phyloP scores from a whole-genome alignment of 225 moss, liverwort and hornwort species.

The Marchantia paleacea region DNA sequence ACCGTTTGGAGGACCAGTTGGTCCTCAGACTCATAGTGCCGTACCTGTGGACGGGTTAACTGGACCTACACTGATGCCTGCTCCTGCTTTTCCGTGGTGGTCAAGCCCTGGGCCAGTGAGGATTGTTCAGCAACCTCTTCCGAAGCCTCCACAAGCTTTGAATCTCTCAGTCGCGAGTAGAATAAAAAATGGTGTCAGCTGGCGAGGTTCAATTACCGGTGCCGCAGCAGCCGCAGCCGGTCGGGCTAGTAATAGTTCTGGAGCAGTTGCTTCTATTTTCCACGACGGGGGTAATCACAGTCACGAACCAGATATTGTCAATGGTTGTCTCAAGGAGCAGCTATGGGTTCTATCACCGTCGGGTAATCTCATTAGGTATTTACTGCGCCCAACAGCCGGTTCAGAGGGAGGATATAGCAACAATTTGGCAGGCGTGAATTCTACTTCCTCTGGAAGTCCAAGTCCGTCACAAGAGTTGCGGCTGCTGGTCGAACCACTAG shows the following conservation, averaged over 20 bases:
- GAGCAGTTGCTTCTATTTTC: slow-evolving; percentile 87
- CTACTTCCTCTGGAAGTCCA: slow-evolving; percentile 62
- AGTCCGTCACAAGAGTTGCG: slow-evolving; percentile 62
- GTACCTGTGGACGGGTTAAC: slow-evolving; percentile 75
- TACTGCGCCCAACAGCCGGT: slow-evolving; percentile 78
- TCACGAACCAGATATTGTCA: slow-evolving; percentile 58
- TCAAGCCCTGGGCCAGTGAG: slow-evolving; percentile 64
- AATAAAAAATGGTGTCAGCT: slow-evolving; percentile 85
- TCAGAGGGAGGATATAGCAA: slow-evolving; percentile 60
- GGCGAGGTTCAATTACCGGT: slow-evolving; percentile 90
- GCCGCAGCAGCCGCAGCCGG: slow-evolving; percentile 96
- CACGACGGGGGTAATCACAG: slow-evolving; percentile 86
- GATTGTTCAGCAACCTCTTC: slow-evolving; percentile 52
- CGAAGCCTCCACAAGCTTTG: slow-evolving; percentile 65
- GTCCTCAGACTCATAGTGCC: slow-evolving; percentile 86
- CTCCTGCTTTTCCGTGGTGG: slow-evolving; percentile 96
- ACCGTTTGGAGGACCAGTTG: slow-evolving; percentile 83
- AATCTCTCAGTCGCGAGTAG: slow-evolving; percentile 85
- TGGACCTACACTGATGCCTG: slow-evolving; percentile 67
- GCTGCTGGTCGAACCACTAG: slow-evolving; percentile 71
- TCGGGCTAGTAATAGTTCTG: slow-evolving; percentile 53
- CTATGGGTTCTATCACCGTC: slow-evolving; percentile 90
- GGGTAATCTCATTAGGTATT: slow-evolving; percentile 85
- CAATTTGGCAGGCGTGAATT: slow-evolving; percentile 63
- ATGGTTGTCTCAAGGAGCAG: slow-evolving; percentile 79